phyloP scores from a whole-genome alignment of 2,329 filamentous ascomycete genomes.

The Diaporthe sp. region DNA sequence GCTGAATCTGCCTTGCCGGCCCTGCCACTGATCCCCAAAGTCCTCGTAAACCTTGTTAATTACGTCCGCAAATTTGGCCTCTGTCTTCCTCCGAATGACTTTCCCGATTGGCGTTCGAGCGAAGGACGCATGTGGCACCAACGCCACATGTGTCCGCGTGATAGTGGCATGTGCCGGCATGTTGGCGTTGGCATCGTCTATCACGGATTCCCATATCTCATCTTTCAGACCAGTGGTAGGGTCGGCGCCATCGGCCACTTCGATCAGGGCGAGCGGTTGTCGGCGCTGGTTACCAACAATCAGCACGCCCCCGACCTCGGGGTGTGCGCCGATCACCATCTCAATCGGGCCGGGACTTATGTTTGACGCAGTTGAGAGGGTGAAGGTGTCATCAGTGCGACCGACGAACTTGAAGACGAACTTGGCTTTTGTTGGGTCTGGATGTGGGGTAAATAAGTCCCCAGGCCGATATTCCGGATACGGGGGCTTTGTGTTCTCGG shows the following conservation, averaged over 20 bases:
- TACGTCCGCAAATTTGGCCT: conserved; percentile 14
- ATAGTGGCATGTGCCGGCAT: conserved; percentile 20
- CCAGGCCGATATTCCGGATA: conserved; percentile 34
- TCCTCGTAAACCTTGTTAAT: conserved; percentile 20
- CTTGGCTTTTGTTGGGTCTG: conserved; percentile 36
- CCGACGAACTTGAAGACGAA: conserved; percentile 38
- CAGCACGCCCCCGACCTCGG: conserved; percentile 12
- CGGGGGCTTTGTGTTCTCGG: conserved; percentile 18
- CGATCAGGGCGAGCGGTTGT: conserved; percentile 30
- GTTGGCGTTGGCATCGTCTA: conserved; percentile 9
- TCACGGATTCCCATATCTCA: conserved; percentile 30
- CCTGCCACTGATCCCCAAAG: conserved; percentile 28
- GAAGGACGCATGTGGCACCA: conserved; percentile 18
- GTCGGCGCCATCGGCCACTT: conserved; percentile 4
- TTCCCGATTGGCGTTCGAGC: conserved; percentile 31
- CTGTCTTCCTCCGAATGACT: conserved; percentile 26
- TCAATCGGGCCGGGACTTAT: conserved; percentile 27
- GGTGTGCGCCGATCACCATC: conserved; percentile 8
- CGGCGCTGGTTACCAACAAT: conserved; percentile 24
- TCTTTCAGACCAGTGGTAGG: not conserved
- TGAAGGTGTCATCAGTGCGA: conserved; percentile 37
- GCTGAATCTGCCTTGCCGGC: conserved; percentile 22
- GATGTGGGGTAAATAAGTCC: conserved; percentile 38
- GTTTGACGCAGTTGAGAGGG: conserved; percentile 27
- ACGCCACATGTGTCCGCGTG: conserved; percentile 23